phyloP scores from a whole-genome alignment of 2,329 filamentous ascomycete genomes.

The Fusarium robinianum region DNA sequence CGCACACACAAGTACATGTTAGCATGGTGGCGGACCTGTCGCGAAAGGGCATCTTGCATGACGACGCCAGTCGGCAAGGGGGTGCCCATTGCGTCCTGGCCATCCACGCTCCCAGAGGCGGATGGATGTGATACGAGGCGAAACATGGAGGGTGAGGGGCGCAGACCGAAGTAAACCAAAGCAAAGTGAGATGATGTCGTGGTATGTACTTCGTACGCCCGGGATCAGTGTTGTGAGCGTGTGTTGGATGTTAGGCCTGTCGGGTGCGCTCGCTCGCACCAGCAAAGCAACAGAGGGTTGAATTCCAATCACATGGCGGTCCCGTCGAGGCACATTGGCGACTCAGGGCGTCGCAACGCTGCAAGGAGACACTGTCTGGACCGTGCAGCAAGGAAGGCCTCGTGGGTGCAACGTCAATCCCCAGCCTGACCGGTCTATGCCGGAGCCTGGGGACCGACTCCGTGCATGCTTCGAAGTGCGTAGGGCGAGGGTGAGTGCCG shows the following conservation, averaged over 20 bases:
- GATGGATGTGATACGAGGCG: constrained; percentile 21
- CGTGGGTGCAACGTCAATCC: constrained; percentile 9
- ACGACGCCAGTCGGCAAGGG: constrained; percentile 10
- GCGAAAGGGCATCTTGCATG: constrained; percentile 13
- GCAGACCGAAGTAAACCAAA: constrained; percentile 7
- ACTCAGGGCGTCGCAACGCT: constrained; percentile 25
- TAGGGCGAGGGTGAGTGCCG: no score
- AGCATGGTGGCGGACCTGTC: constrained; percentile 7
- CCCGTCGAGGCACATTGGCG: constrained; percentile 21
- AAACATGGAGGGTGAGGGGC: constrained; percentile 9
- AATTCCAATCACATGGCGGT: constrained; percentile 26
- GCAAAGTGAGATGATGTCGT: constrained; percentile 12
- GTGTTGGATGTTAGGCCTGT: no score
- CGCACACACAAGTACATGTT: constrained; percentile 1
- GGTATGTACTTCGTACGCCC: constrained; percentile 9
- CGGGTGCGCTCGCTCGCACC: constrained; percentile 5
- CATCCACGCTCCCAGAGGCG: constrained; percentile 21
- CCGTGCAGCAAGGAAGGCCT: constrained; percentile 17
- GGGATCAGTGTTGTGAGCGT: constrained; percentile 10
- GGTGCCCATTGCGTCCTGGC: constrained; percentile 11
- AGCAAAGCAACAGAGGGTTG: constrained; percentile 9
- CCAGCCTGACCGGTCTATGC: no score
- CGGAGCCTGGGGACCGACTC: no score
- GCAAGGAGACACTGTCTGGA: constrained; percentile 24
- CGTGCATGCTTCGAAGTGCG: no score